Evolutionary conservation across 371 early-diverging fungal species (phyloP), one percentile per base, ranked within the genome.

Genomic region (Entomophthora muscae): DNA sequence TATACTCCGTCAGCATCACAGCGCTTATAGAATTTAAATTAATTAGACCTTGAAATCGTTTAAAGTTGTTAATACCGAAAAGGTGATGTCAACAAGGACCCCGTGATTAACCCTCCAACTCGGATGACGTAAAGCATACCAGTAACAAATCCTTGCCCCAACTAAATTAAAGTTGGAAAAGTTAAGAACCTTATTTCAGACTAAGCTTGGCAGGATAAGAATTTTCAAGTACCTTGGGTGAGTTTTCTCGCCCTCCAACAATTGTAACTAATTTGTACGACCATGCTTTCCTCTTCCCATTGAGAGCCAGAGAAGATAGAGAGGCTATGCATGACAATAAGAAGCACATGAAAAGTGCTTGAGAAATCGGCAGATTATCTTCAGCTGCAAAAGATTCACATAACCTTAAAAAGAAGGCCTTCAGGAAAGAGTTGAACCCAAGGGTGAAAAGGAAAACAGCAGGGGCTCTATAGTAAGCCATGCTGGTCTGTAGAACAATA

Each of bases 41-140:
- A 31, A 3, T 29, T 29, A 28, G 29, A 26, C n/a, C 21, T 29
- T 31, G n/a, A 57, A 57, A 29, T 24, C 17, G 17, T 31, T 31
- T 31, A 57, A 57, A 57, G 21, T 7, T n/a, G n/a, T 13, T 26
- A 28, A 13, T 57, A 57, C 58, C 61, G 5, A 21, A 61, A 51
- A 2, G 61, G 61, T 2, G 61, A 33, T 5, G 42, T 42, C 42
- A 61, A 61, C 13, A 61, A 51, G 22, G 61, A 61, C 12, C 33
- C 61, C 42, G 31, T n/a, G 10, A 61, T 12, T 22, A 61, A 22
- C 3, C 61, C 42, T 2, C 61, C 61, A 3, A 32, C 13, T n/a
- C 42, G 23, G 31, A 61, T 24, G 7, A 61, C 30, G 31, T 61
- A 61, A 33, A 61, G 42, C 31, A 61, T 32, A 32, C 61, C 61